A percentile compares a stretch with the other conserved stretches of the same genome.
These are phyloP conservation scores for Cardamine resedifolia DNA, from an alignment of 345 rosid species.

Conservation along the genomic window DNA sequence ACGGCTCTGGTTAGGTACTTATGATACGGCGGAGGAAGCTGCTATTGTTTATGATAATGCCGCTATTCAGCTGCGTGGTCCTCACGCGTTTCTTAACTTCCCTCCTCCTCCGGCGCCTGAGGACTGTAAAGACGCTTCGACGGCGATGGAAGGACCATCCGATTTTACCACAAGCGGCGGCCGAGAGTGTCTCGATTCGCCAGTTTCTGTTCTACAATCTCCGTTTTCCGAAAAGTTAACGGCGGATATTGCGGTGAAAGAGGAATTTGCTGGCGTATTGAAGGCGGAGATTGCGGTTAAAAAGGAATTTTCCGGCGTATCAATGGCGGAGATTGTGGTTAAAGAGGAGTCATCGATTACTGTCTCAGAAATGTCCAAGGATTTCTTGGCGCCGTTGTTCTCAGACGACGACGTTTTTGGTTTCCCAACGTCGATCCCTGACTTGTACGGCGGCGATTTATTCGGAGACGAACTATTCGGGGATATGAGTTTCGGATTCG, in stretches of 20 bases:
- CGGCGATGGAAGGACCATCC: not conserved
- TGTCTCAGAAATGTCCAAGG: constrained; percentile 44
- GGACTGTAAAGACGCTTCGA: not conserved
- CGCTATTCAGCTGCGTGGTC: constrained; percentile 88
- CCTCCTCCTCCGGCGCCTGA: constrained; percentile 40
- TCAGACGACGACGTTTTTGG: constrained; percentile 50
- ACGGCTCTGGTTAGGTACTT: constrained; percentile 92
- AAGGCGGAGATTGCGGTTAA: not conserved
- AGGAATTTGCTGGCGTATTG: constrained; percentile 23
- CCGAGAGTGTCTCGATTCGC: constrained; percentile 46
- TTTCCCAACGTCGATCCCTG: constrained; percentile 45
- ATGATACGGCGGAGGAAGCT: constrained; percentile 90
- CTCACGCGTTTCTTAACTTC: constrained; percentile 83
- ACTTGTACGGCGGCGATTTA: constrained; percentile 41
- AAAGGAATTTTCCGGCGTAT: not conserved
- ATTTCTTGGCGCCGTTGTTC: constrained; percentile 40
- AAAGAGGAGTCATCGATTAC: constrained; percentile 13
- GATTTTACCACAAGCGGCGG: constrained; percentile 29
- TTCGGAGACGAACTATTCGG: constrained; percentile 36
- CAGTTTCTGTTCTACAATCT: constrained; percentile 75
- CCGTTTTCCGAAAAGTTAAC: constrained; percentile 43
- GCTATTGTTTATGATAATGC: constrained; percentile 95
- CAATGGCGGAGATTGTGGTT: not conserved
- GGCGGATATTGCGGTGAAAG: not conserved
- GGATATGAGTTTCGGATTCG: constrained; percentile 42